Evolutionary conservation across 768 basidiomycete genomes (phyloP).

Genomic region (Gyrodon lividus): DNA sequence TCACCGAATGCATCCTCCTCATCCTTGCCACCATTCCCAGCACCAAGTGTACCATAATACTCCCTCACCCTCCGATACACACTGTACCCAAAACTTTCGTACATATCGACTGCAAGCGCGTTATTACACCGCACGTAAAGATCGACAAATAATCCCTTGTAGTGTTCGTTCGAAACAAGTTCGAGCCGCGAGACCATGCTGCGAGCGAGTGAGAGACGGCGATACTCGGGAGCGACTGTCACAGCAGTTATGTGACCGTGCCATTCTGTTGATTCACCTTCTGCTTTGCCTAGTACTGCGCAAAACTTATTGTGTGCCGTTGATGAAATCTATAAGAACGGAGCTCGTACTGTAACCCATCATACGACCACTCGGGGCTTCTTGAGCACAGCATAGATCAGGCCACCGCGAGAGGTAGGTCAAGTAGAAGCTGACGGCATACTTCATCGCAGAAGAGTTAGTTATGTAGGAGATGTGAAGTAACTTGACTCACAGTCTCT

Average conservation of each 20-base stretch:
- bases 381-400: constrained; percentile 82
- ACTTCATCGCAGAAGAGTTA: constrained; percentile 46
- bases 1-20: constrained; percentile 91
- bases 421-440: constrained; percentile 85
- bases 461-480: constrained; percentile 1
- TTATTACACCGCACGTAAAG: constrained; percentile 93
- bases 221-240: constrained; percentile 91
- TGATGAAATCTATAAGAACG: constrained; percentile 4
- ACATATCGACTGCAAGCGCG: constrained; percentile 81
- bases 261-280: constrained; percentile 73
- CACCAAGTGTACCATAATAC: constrained; percentile 80
- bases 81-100: constrained; percentile 90
- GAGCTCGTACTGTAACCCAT: constrained; percentile 85
- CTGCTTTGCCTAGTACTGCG: constrained; percentile 91
- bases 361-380: constrained; percentile 76
- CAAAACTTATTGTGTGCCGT: constrained; percentile 4
- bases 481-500: constrained; percentile 72
- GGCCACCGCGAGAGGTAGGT: constrained; percentile 90
- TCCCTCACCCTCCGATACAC: constrained; percentile 89
- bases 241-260: constrained; percentile 96
- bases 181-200: constrained; percentile 88
- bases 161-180: constrained; percentile 74
- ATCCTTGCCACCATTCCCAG: constrained; percentile 73
- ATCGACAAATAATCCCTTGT: constrained; percentile 90
- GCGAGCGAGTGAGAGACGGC: constrained; percentile 81